Base-by-base conservation (phyloP, 225 moss, liverwort and hornwort species). In the Marchantia polymorpha region DNA sequence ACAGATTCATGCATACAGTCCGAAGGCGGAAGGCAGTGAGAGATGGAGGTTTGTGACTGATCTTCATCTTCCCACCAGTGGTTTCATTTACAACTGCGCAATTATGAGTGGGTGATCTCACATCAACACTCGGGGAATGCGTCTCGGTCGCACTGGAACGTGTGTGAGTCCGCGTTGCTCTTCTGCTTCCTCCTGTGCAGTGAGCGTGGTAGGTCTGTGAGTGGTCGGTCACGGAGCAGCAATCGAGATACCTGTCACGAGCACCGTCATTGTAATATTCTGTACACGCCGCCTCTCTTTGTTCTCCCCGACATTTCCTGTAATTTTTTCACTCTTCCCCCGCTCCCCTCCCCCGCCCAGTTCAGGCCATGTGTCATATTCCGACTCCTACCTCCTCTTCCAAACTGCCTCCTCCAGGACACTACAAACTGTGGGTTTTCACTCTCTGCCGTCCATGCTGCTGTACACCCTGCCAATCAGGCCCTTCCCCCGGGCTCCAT, bases 1-100 rank as follows among this genome's bases (percentile, higher is more conserved):
- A 10, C 31, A 47, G 26, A 86, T 89, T 30, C 82, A 89, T 81
- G 89, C 89, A 0, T 89, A 83, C 75, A 73, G 64, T n/a, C 86
- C 86, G 1, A 75, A 77, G 53, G 30, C 70, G 8, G 85, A 81
- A 25, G 82, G 75, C n/a, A 80, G 39, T 19, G 69, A 78, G 25
- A 64, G 72, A 12, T 88, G 87, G 87, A 82, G 87, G 23, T 78
- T 71, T 16, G 87, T 88, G 26, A 81, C 85, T 19, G 85, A 85
- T 72, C 79, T 85, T 61, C 82, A 76, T 7, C 72, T 84, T 22
- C 87, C 84, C 0, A 82, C 87, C 0, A 84, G 70, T 48, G 87
- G 84, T 3, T 85, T 84, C 76, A 88, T 88, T 20, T 84, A 74
- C 64, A 88, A 88, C 78, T 88, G 87, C 69, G 87, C 85, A 19